Evolutionary conservation across 2,329 filamentous ascomycete species (phyloP).

Genomic region (Aspergillus tubingensis): DNA sequence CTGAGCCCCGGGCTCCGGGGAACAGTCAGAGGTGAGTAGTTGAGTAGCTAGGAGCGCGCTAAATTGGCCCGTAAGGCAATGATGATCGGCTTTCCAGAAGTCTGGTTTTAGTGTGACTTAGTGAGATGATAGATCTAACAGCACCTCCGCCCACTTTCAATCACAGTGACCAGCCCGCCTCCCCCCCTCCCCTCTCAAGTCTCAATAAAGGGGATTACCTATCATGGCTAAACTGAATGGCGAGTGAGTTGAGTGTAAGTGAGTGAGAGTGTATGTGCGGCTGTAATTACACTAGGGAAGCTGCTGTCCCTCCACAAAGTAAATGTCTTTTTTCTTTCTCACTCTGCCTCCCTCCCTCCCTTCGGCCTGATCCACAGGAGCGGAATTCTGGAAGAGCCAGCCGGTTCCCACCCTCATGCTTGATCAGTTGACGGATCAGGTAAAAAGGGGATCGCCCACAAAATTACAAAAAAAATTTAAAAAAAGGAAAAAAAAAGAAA

Average conservation of each 20-base stretch:
- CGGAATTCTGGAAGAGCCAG: constrained; percentile 1
- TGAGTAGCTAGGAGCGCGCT: constrained; percentile 32
- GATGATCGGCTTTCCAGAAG: constrained; percentile 39
- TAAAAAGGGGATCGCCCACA: constrained; percentile 5
- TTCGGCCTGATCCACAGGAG: background rate
- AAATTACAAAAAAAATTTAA: background rate
- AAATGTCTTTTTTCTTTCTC: background rate
- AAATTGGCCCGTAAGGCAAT: constrained; percentile 33
- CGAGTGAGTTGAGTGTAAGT: background rate
- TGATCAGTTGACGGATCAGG: background rate
- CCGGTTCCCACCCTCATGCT: constrained; percentile 4
- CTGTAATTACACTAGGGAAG: background rate
- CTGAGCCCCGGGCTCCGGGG: constrained; percentile 38
- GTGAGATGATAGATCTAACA: constrained; percentile 43
- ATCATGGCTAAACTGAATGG: background rate
- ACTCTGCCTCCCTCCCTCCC: background rate
- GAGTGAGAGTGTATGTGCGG: background rate
- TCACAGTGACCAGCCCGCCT: constrained; percentile 22
- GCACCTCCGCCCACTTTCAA: constrained; percentile 15
- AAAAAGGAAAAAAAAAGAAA: background rate
- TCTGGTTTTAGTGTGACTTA: constrained; percentile 37
- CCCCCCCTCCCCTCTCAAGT: background rate
- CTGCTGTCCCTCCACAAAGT: background rate
- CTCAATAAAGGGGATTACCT: constrained; percentile 9
- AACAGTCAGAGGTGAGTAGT: constrained; percentile 31